Evolutionary conservation across 2,329 filamentous ascomycete species (phyloP).

Genomic region (Uncinocarpus reesii): DNA sequence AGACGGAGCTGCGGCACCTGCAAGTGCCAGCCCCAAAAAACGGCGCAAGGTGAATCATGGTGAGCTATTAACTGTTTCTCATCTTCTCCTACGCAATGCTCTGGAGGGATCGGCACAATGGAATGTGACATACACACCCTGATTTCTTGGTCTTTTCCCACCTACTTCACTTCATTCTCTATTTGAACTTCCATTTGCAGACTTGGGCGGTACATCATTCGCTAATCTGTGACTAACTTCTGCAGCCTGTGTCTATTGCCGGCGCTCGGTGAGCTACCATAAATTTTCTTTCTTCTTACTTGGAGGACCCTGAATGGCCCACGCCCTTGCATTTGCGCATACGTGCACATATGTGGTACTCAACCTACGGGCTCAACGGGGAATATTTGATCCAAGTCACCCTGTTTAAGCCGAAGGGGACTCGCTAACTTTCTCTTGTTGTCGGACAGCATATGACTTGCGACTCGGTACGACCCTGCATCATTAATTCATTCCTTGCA

Average conservation of each 20-base stretch:
- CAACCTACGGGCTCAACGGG: neutral
- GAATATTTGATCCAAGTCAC: neutral
- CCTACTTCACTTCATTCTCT: conserved; percentile 1
- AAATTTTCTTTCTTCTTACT: conserved; percentile 21
- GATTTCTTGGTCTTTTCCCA: conserved; percentile 8
- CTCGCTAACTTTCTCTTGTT: conserved; percentile 23
- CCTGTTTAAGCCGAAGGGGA: neutral
- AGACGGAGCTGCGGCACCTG: conserved; percentile 26
- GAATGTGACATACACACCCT: conserved; percentile 8
- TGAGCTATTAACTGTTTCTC: conserved; percentile 41
- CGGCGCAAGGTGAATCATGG: conserved; percentile 83
- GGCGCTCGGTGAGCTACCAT: conserved; percentile 65
- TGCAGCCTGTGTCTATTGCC: conserved; percentile 78
- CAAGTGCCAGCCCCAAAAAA: conserved; percentile 58
- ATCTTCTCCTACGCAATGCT: conserved; percentile 11
- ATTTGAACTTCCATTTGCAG: conserved; percentile 17
- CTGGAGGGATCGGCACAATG: conserved; percentile 6
- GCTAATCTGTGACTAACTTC: conserved; percentile 35
- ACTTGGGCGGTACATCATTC: conserved; percentile 9
- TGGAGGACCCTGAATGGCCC: conserved; percentile 20
- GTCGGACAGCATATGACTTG: conserved; percentile 75
- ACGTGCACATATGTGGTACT: conserved; percentile 16
- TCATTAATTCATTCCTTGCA: conserved; percentile 12
- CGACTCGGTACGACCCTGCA: conserved; percentile 59
- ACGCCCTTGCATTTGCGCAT: conserved; percentile 18